phyloP scores from a whole-genome alignment of 2,329 filamentous ascomycete species.

The Apiospora saccharicola region DNA sequence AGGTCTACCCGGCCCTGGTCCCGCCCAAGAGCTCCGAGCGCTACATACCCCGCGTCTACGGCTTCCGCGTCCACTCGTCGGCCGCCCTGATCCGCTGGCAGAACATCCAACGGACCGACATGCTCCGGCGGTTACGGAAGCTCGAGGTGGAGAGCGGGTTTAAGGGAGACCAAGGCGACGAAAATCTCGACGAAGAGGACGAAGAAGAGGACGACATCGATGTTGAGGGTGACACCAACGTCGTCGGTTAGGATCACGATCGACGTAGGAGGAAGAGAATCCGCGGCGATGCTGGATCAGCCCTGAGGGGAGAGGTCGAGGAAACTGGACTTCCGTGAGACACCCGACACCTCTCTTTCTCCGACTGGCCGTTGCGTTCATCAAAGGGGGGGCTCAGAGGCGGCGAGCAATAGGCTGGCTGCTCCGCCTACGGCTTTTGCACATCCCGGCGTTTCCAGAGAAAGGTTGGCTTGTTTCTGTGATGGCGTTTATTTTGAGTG shows the following conservation, averaged over 20 bases:
- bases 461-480: constrained; percentile 22
- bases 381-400: not conserved
- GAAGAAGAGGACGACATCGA: constrained; percentile 61
- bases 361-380: not conserved
- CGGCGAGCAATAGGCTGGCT: not conserved
- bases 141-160: constrained; percentile 82
- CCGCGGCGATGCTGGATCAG: constrained; percentile 1
- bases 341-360: not conserved
- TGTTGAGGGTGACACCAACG: constrained; percentile 27
- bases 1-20: constrained; percentile 91
- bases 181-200: constrained; percentile 70
- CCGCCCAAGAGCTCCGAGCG: constrained; percentile 85
- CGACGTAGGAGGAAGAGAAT: constrained; percentile 1
- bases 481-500: constrained; percentile 24
- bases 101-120: constrained; percentile 78
- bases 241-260: constrained; percentile 19
- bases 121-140: constrained; percentile 77
- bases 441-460: constrained; percentile 23
- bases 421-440: constrained; percentile 19
- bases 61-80: constrained; percentile 92
- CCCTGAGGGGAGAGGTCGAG: not conserved
- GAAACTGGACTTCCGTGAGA: not conserved
- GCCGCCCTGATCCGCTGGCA: constrained; percentile 94
- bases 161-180: constrained; percentile 69
- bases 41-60: constrained; percentile 90